Evolutionary conservation across 2,329 filamentous ascomycete genomes (phyloP), one percentile per base, ranked within the genome.

Genomic region (Ophiostoma australiae): DNA sequence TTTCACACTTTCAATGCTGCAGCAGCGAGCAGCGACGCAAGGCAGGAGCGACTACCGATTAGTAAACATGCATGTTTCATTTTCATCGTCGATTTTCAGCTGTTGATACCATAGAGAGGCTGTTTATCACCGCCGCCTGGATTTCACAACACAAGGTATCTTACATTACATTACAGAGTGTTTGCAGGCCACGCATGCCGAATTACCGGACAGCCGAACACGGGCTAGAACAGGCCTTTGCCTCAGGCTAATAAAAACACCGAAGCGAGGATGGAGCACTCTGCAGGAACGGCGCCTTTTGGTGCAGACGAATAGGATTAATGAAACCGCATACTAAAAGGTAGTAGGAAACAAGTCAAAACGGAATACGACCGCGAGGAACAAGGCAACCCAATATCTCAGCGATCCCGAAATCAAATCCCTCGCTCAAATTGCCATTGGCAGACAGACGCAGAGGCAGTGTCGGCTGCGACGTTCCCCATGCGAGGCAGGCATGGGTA

Each of bases 151-250:
- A 10, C 44, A 48, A 4, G n/a, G n/a, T n/a, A n/a, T n/a, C n/a
- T n/a, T n/a, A n/a, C n/a, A n/a, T n/a, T n/a, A n/a, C 10, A 48
- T 48, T 48, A 17, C 44, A 20, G 15, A 15, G 41, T 48, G 15
- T 13, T 41, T 41, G 39, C n/a, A 37, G 39, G 39, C n/a, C 52
- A 58, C 10, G 17, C 52, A 27, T 58, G n/a, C 58, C 58, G 27
- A 63, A 63, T 33, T 63, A 65, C 61, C 61, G 61, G 61, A 65
- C 52, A 65, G 61, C 61, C 61, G 61, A 66, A 66, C 11, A 33
- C 33, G 55, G 52, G 70, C 70, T 44, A 71, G 61, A 67, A 37
- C 65, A n/a, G 23, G 27, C 33, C 31, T 65, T 65, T 65, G 33
- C 58, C 58, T 63, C 33, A 23, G 61, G 61, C 61, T 65, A 65